Base-by-base conservation (phyloP, 2,329 filamentous ascomycete genomes). In the Fusarium sp. region DNA sequence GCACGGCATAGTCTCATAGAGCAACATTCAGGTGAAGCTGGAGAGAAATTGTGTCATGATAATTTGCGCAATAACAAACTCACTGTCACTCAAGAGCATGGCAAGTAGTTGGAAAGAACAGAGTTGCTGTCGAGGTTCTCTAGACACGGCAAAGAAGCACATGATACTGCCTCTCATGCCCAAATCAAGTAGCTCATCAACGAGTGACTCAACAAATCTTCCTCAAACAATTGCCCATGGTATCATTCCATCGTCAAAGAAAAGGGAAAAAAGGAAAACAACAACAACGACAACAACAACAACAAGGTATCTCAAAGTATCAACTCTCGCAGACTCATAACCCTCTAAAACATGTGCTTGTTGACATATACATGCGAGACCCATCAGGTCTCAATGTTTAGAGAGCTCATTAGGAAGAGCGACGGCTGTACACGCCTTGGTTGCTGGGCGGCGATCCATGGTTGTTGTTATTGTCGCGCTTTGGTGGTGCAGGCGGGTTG, bases 331-430 rank as follows among this genome's bases (percentile, higher is more conserved):
- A 72, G 56, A 77, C 69, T 65, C 67, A 61, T 66, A 69, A 42
- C 57, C 58, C 60, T 79, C 71, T 69, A 56, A 58, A 56, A 52
- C 62, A 79, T 78, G 70, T 76, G 68, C 71, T 58, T 18, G 58
- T 59, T 71, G 66, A 76, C 69, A 79, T 74, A 73, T 71, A 70
- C 52, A 63, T 20, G 36, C 42, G 40, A 42, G 67, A 54, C 66
- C 45, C 38, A 20, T 35, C 36, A 27, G 58, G 25, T n/a, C 59
- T 14, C 40, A 27, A 50, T 27, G 25, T 33, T 25, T 22, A 54
- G 52, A 42, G 25, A 40, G 33, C 16, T 18, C 47, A 29, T 52
- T 25, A 29, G 18, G 47, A 72, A 27, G 65, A 66, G 42, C 57
- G 57, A 31, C 65, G 54, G 22, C 63, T 61, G 59, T 62, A 70